Percentiles rank a stretch among this genome's conserved stretches.
Conservation (phyloP, 202 grass and related monocot genomes). For the Setaria italica region DNA sequence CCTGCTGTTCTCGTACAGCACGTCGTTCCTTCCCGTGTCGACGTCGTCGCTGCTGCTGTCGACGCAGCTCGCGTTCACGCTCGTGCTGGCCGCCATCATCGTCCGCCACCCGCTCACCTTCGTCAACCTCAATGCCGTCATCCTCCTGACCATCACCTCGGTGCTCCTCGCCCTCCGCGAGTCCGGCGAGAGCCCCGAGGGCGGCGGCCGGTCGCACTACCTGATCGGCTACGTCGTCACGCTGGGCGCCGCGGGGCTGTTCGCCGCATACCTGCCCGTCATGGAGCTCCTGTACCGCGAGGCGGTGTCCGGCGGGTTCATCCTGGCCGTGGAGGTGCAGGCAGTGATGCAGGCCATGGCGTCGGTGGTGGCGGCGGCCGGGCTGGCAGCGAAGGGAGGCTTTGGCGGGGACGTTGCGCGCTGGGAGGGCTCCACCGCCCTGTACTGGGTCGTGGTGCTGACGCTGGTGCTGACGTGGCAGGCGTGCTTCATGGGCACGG, state of each 20-base stretch:
- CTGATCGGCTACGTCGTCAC: slow-evolving; percentile 67
- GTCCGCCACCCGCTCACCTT: slow-evolving; percentile 84
- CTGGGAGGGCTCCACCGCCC: slow-evolving; percentile 53
- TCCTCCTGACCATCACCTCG: slow-evolving; percentile 77
- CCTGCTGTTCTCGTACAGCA: slow-evolving; percentile 76
- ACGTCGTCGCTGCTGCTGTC: slow-evolving; percentile 89
- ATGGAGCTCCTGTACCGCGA: slow-evolving; percentile 80
- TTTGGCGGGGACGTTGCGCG: slow-evolving; percentile 37
- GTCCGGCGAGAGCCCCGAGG: slow-evolving; percentile 47
- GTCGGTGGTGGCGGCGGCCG: slow-evolving; percentile 37
- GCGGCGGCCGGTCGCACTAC: slow-evolving; percentile 42
- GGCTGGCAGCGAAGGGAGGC: slow-evolving; percentile 34
- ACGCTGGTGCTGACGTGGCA: slow-evolving; percentile 78
- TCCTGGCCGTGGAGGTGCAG: slow-evolving; percentile 83
- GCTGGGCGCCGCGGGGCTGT: slow-evolving; percentile 71
- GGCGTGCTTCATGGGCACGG: slow-evolving; percentile 94
- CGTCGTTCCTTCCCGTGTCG: slow-evolving; percentile 71
- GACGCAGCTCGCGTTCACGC: slow-evolving; percentile 84
- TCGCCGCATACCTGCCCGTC: slow-evolving; percentile 70
- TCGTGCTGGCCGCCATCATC: slow-evolving; percentile 65
- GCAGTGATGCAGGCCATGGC: slow-evolving; percentile 69
- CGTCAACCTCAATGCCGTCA: slow-evolving; percentile 77
- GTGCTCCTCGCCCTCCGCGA: slow-evolving; percentile 72
- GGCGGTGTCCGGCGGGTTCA: slow-evolving; percentile 48
- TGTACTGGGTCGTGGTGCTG: slow-evolving; percentile 65